A percentile compares a stretch with the other conserved stretches of the same genome.
phyloP scores from a whole-genome alignment of 2,329 filamentous ascomycete genomes.

The Colletotrichum sp. region DNA sequence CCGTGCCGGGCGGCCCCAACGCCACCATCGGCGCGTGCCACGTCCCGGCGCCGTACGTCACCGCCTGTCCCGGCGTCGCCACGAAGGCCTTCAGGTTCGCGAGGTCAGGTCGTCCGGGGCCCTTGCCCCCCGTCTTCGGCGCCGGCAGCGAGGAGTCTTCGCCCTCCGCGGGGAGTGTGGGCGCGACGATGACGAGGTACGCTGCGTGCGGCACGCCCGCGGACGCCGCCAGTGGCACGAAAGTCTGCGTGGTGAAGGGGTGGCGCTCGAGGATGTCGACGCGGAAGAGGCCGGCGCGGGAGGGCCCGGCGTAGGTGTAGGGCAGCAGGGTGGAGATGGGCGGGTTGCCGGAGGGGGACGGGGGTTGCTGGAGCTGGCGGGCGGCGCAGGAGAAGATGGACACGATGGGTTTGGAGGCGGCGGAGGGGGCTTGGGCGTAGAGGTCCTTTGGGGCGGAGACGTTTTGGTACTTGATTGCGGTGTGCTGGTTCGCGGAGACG shows the following conservation, averaged over 20 bases:
- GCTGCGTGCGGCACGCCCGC: conserved; percentile 37
- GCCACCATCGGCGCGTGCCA: conserved; percentile 98
- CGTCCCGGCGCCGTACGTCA: conserved; percentile 90
- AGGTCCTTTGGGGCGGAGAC: conserved; percentile 73
- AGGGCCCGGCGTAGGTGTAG: conserved; percentile 12
- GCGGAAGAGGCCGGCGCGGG: conserved; percentile 51
- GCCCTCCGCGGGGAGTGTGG: conserved; percentile 55
- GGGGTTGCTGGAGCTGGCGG: conserved; percentile 47
- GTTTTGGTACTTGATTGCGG: too few species aligned
- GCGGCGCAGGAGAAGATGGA: conserved; percentile 90
- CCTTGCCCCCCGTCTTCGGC: conserved; percentile 26
- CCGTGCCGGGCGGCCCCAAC: conserved; percentile 61
- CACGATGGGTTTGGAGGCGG: conserved; percentile 67
- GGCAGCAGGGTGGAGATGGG: conserved; percentile 20
- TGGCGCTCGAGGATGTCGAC: conserved; percentile 85
- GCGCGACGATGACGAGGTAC: conserved; percentile 90
- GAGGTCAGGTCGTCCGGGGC: conserved; percentile 75
- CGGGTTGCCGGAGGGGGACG: background rate
- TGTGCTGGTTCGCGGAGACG: too few species aligned
- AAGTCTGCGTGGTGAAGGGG: conserved; percentile 93
- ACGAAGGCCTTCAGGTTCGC: conserved; percentile 76
- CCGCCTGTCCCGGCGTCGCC: conserved; percentile 78
- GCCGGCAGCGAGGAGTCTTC: conserved; percentile 41
- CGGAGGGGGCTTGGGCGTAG: conserved; percentile 71
- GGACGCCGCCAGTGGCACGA: conserved; percentile 71